phyloP scores from a whole-genome alignment of 495 filamentous ascomycete species.

The Immersiella caudata region DNA sequence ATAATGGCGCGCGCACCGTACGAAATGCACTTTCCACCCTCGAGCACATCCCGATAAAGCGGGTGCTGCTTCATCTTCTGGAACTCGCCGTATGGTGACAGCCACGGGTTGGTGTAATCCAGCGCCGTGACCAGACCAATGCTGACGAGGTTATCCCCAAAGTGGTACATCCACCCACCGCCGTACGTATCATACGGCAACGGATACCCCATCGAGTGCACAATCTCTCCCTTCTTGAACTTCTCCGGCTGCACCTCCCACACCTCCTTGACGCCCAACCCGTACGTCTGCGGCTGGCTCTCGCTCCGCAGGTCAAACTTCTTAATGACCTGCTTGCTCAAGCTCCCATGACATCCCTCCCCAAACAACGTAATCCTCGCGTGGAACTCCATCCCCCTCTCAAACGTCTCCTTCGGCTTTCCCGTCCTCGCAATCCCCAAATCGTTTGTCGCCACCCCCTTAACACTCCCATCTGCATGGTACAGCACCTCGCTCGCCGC shows the following conservation, averaged over 20 bases:
- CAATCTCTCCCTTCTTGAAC: constrained; percentile 81
- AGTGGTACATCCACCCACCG: constrained; percentile 98
- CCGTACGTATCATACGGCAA: constrained; percentile 89
- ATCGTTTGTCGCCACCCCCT: constrained; percentile 96
- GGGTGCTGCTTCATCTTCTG: constrained; percentile 99
- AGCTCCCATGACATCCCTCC: constrained; percentile 94
- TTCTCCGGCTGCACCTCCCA: constrained; percentile 97
- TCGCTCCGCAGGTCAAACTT: constrained; percentile 91
- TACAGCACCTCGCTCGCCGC: constrained; percentile 94
- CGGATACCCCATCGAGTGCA: constrained; percentile 93
- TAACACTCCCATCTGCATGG: constrained; percentile 79
- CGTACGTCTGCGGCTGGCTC: constrained; percentile 93
- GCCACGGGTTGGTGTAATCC: constrained; percentile 96
- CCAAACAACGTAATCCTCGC: constrained; percentile 90
- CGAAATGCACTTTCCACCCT: constrained; percentile 96
- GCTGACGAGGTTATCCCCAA: constrained; percentile 94
- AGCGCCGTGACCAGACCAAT: constrained; percentile 92
- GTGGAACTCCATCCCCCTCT: constrained; percentile 98
- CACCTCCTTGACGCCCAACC: constrained; percentile 91
- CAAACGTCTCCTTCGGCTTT: constrained; percentile 87
- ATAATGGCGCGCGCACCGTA: constrained; percentile 93
- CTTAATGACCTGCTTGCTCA: constrained; percentile 94
- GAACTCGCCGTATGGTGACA: constrained; percentile 94
- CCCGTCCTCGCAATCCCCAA: constrained; percentile 79
- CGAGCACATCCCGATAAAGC: constrained; percentile 75